Evolutionary conservation across 805 yeast genomes (phyloP), one percentile per base, ranked within the genome.

Genomic region (Starmerella powellii): DNA sequence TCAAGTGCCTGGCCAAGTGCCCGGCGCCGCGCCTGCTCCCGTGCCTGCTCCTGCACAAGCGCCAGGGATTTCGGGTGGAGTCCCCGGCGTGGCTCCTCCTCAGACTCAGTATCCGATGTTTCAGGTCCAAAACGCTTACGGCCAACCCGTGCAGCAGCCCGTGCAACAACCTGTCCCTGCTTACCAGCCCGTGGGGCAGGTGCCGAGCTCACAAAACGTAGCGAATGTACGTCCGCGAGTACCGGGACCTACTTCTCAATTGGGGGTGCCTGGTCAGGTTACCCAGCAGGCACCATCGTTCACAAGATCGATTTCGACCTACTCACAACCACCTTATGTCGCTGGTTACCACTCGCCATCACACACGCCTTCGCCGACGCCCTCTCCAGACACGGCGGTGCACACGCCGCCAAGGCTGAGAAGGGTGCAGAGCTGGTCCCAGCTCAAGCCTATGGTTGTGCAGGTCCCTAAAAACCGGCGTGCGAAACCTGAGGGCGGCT

Each of bases 401-500:
- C 8, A 24, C 13, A n/a, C 40, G 4, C 40, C 37, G 19, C 47
- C 51, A 8, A 38, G 44, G 15, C 38, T 51, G 26, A 38, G 46
- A 12, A 41, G 34, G 30, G 45, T 50, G 15, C 44, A 40, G 23
- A 36, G 45, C 45, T 37, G 46, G 42, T 38, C 50, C 15, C 62
- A 63, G 52, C 52, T 62, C 52, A 47, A 59, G 45, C 61, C 64
- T 20, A 45, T 55, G 23, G 44, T 56, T 29, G 47, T 52, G 30
- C 36, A 47, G 21, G 51, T 49, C 31, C 57, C 66, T n/a, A 52
- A 59, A 48, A 49, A 50, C 38, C 52, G 65, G 10, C 47, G 65
- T 2, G 63, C 64, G 4, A 41, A 55, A 31, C 64, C 65, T 8
- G 65, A 62, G 21, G 64, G 64, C 18, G 64, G 64, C n/a, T 59